These are phyloP conservation scores for Zygnema circumcarinatum DNA, from an alignment of 139 green algal genomes.

Conservation along the genomic window DNA sequence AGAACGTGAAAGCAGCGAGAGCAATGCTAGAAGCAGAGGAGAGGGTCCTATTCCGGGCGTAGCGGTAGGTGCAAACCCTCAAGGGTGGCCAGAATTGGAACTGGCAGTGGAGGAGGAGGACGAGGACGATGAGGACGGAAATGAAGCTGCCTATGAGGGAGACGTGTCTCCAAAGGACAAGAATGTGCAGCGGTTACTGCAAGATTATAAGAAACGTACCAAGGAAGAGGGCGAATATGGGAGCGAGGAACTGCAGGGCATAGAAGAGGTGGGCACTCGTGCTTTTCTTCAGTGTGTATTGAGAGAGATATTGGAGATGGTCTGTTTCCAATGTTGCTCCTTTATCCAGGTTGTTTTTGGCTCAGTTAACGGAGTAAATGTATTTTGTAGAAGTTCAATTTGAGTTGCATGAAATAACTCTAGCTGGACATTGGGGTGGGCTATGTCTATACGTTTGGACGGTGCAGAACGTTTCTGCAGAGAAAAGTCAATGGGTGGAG, in stretches of 20 bases:
- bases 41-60: constrained; percentile 3
- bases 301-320: too few relatives aligned
- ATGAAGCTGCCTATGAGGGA: neutral
- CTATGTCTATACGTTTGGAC: neutral
- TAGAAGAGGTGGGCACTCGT: constrained; percentile 10
- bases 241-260: neutral
- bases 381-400: neutral
- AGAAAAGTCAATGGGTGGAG: neutral
- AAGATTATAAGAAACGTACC: constrained; percentile 4
- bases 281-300: too few relatives aligned
- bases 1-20: neutral
- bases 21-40: too few relatives aligned
- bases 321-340: neutral
- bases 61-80: neutral
- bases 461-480: neutral
- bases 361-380: neutral
- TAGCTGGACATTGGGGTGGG: neutral
- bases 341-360: neutral
- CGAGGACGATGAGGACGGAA: constrained; percentile 7
- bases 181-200: neutral
- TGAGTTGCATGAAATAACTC: neutral
- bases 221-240: constrained; percentile 4
- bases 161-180: neutral
- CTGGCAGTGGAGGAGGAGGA: constrained; percentile 16
- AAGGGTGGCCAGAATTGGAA: neutral